Evolutionary conservation across 768 basidiomycete species (phyloP), one percentile per base, ranked within the genome.

Genomic region (Neoboletus subvelutipes): DNA sequence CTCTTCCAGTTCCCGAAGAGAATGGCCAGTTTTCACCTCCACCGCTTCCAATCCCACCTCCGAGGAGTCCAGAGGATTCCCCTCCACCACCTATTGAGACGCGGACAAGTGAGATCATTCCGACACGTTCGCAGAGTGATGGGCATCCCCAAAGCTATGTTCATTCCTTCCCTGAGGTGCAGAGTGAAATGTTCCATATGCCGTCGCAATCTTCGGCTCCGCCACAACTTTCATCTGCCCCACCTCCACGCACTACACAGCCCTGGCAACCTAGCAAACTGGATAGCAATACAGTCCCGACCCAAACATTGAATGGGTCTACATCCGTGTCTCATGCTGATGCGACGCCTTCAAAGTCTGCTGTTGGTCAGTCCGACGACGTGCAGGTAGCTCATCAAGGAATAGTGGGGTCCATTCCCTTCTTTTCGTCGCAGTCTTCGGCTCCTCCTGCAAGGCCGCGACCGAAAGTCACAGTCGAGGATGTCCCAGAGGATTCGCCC

Each of bases 391-490:
- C 22, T 15, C 55, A 61, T 50, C 63, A 63, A 31, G 60, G 66
- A 29, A 48, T 56, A 12, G 54, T 57, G 26, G 54, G 43, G 33
- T 33, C 60, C 34, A 22, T 47, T 45, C 41, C 57, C 5, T 39
- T 48, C 40, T 34, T 54, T 45, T 55, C 65, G 5, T 42, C 53
- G n/a, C 61, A 60, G 24, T 50, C 61, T 20, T 55, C 48, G 11
- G 47, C 48, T 20, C 49, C 55, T 24, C 26, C 43, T 45, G 49
- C 58, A 41, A 57, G 47, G 48, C 17, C 51, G 28, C 68, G 71
- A 55, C 63, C 63, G 31, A 73, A 65, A 52, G 68, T 65, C 50
- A 70, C 66, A 5, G 40, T 72, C 7, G 71, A 73, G 52, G 68
- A 72, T 47, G 63, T 64, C 11, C 48, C 63, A 45, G 71, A 71